Percentiles rank a stretch among this genome's conserved stretches.
phyloP scores from a whole-genome alignment of 2,329 filamentous ascomycete genomes.

The Colletotrichum lini region DNA sequence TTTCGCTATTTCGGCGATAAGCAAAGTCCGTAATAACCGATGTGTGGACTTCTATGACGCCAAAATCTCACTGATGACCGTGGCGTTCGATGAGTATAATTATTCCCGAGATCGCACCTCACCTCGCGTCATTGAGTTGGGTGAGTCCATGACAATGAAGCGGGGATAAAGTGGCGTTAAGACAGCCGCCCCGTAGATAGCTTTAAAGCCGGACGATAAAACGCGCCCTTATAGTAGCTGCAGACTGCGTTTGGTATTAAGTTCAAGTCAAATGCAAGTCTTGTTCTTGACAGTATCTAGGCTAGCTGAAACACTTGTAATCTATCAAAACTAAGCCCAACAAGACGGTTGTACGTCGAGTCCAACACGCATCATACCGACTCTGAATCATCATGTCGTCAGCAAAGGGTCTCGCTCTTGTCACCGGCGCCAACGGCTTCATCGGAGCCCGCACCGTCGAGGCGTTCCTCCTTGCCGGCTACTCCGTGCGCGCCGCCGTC shows the following conservation, averaged over 20 bases:
- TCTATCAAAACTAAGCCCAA: background rate
- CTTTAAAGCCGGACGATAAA: background rate
- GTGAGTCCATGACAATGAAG: background rate
- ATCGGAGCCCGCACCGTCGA: constrained; percentile 55
- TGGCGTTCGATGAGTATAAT: background rate
- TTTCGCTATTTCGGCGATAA: background rate
- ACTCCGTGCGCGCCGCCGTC: constrained; percentile 55
- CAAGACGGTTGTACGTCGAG: background rate
- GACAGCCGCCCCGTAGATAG: background rate
- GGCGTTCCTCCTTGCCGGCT: constrained; percentile 54
- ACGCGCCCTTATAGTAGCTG: background rate
- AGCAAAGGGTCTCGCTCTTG: constrained; percentile 45
- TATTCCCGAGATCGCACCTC: background rate
- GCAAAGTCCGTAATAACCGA: background rate
- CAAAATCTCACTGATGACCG: background rate
- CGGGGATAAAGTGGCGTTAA: background rate
- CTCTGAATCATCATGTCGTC: constrained; percentile 7
- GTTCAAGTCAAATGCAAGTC: background rate
- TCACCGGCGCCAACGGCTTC: constrained; percentile 59
- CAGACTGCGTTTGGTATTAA: background rate
- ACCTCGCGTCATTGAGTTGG: background rate
- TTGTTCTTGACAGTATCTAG: no score
- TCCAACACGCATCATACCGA: background rate
- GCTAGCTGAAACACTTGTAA: no score
- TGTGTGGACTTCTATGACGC: background rate